phyloP scores from a whole-genome alignment of 495 filamentous ascomycete genomes.

The Viridothelium virens region DNA sequence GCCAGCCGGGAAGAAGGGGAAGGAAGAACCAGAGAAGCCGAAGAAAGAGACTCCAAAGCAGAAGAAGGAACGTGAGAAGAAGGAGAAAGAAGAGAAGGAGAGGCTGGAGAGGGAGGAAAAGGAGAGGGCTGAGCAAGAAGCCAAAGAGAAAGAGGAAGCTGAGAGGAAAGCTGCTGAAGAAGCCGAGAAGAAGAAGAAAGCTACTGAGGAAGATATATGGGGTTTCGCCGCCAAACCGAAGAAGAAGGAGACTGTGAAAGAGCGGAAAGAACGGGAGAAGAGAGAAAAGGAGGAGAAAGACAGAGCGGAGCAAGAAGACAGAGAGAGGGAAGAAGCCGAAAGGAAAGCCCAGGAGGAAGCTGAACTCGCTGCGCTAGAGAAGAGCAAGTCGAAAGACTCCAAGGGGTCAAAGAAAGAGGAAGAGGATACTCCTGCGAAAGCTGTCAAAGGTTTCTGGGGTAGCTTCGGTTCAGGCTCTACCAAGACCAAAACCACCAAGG shows the following conservation, averaged over 20 bases:
- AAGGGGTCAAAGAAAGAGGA: constrained; percentile 17
- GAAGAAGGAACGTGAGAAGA: constrained; percentile 12
- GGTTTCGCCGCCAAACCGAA: neutral
- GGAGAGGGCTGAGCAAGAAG: constrained; percentile 14
- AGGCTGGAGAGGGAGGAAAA: constrained; percentile 15
- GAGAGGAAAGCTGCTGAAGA: constrained; percentile 4
- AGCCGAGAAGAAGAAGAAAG: neutral
- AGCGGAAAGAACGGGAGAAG: constrained; percentile 17
- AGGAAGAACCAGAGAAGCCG: constrained; percentile 18
- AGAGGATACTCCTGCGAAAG: constrained; percentile 21
- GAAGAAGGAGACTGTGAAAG: constrained; percentile 13
- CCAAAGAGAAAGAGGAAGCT: constrained; percentile 9
- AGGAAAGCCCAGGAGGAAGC: constrained; percentile 9
- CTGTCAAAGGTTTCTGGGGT: constrained; percentile 22
- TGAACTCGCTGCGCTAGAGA: constrained; percentile 10
- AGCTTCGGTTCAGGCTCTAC: constrained; percentile 16
- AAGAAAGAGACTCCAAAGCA: neutral
- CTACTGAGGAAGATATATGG: constrained; percentile 1
- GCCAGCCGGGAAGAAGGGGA: constrained; percentile 24
- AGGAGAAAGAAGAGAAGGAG: constrained; percentile 14
- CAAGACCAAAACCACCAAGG: constrained; percentile 17
- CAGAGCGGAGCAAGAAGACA: constrained; percentile 10
- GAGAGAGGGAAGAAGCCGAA: constrained; percentile 10
- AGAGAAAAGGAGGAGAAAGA: constrained; percentile 11
- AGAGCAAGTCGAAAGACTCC: constrained; percentile 24